Conservation (phyloP, 2,329 filamentous ascomycete species). For the Diplodia mutila region DNA sequence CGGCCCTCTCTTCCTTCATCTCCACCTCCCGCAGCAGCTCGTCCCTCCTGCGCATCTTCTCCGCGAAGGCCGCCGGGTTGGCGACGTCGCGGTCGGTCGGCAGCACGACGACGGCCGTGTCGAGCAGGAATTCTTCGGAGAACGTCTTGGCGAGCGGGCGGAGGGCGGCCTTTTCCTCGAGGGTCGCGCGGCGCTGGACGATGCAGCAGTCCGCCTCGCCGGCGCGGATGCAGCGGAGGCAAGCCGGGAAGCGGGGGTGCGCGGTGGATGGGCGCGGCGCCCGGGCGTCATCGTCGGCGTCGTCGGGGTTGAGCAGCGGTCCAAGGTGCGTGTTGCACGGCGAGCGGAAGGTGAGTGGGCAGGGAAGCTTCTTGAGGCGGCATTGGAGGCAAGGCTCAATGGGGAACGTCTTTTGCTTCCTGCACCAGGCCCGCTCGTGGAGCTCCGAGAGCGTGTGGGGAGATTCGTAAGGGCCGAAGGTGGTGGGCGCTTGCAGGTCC, state of each 20-base stretch:
- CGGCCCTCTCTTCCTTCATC: neutral
- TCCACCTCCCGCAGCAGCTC: neutral
- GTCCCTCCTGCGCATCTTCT: neutral
- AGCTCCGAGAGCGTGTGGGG: conserved; percentile 36
- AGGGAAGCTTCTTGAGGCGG: neutral
- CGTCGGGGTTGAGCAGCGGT: neutral
- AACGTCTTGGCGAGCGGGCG: neutral
- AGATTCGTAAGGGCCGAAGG: conserved; percentile 28
- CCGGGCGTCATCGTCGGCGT: neutral
- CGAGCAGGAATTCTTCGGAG: neutral
- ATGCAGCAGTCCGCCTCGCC: conserved; percentile 19
- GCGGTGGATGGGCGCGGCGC: neutral
- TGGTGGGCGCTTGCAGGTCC: neutral
- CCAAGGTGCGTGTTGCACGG: neutral
- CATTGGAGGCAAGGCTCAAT: conserved; percentile 21
- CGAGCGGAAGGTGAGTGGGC: neutral
- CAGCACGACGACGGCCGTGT: neutral
- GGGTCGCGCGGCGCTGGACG: conserved; percentile 5
- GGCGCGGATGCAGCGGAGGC: conserved; percentile 18
- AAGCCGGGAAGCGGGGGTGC: conserved; percentile 4
- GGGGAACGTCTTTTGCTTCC: neutral
- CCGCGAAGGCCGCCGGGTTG: neutral
- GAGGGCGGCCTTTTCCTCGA: neutral
- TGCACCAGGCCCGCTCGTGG: conserved; percentile 35
- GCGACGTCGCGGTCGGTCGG: conserved; percentile 7